Evolutionary conservation across 2,329 filamentous ascomycete genomes (phyloP).

Genomic region (Didymella sp.): DNA sequence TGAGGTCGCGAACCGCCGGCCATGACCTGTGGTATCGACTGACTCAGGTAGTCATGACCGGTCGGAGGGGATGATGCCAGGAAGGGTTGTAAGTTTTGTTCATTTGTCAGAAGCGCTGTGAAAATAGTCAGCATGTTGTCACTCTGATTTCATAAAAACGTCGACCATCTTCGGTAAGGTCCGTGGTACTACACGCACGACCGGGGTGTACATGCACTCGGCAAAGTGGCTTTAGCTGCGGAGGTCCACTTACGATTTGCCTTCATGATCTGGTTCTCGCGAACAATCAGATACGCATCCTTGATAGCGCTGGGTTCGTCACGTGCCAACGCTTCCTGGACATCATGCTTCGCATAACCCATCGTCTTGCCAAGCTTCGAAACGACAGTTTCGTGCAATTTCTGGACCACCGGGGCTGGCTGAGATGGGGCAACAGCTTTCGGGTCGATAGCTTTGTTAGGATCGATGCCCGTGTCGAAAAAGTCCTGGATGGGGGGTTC

Average conservation of each 20-base stretch:
- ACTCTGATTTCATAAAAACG: not conserved
- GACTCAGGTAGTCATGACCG: conserved; percentile 50
- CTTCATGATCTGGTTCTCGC: conserved; percentile 97
- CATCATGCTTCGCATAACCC: conserved; percentile 94
- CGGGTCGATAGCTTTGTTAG: conserved; percentile 87
- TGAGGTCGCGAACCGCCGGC: conserved; percentile 44
- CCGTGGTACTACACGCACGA: conserved; percentile 1
- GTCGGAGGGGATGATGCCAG: conserved; percentile 63
- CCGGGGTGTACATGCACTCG: conserved; percentile 11
- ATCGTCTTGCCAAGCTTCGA: conserved; percentile 97
- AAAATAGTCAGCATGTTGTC: conserved; percentile 23
- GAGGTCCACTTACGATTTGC: conserved; percentile 75
- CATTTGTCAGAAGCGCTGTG: conserved; percentile 62
- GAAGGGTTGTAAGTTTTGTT: conserved; percentile 61
- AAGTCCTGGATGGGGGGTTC: conserved; percentile 90
- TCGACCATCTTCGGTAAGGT: not conserved
- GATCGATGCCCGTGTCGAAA: conserved; percentile 90
- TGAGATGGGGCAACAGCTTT: conserved; percentile 77
- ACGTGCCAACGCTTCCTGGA: conserved; percentile 89
- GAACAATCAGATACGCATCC: conserved; percentile 96
- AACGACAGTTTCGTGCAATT: conserved; percentile 89
- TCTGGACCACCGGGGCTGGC: conserved; percentile 79
- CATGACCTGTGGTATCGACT: conserved; percentile 45
- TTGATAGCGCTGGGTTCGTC: conserved; percentile 98
- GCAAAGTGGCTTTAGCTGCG: conserved; percentile 1